Conservation (phyloP, 768 basidiomycete species). For the Dioszegia crocea region DNA sequence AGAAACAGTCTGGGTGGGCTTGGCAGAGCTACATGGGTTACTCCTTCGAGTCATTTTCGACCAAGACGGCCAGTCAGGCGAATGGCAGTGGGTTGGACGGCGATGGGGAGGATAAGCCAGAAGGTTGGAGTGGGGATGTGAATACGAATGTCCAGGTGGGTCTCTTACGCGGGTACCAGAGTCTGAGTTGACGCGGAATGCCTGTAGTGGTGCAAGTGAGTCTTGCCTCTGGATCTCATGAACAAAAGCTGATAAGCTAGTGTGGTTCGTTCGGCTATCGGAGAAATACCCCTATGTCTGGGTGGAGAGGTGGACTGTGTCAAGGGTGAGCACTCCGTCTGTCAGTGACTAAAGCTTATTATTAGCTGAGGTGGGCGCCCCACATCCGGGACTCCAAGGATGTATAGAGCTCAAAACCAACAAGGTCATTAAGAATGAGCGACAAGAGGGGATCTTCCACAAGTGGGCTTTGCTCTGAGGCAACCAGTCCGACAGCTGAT, state of each 20-base stretch:
- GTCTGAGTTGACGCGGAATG: background rate
- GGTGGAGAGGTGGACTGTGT: conserved; percentile 51
- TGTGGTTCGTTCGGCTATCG: conserved; percentile 46
- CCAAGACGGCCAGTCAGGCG: conserved; percentile 9
- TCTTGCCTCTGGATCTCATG: background rate
- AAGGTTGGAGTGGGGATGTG: conserved; percentile 47
- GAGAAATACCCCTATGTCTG: conserved; percentile 43
- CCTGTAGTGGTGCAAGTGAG: conserved; percentile 46
- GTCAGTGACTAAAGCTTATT: background rate
- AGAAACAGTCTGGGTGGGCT: conserved; percentile 34
- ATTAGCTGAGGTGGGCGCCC: conserved; percentile 21
- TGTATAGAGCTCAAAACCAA: conserved; percentile 51
- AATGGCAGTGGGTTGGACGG: background rate
- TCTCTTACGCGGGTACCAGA: background rate
- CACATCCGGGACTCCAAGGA: conserved; percentile 34
- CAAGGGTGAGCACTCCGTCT: conserved; percentile 18
- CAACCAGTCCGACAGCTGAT: conserved; percentile 6
- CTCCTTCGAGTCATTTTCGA: conserved; percentile 48
- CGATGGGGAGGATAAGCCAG: conserved; percentile 11
- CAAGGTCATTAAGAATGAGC: conserved; percentile 40
- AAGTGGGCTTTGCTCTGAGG: conserved; percentile 19
- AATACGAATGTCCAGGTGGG: conserved; percentile 48
- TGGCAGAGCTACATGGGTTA: conserved; percentile 45
- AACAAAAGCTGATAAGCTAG: conserved; percentile 14
- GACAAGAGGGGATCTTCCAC: conserved; percentile 45